Percentiles rank a stretch among this genome's conserved stretches.
phyloP scores from a whole-genome alignment of 768 basidiomycete genomes.

The Arthromyces matolae region DNA sequence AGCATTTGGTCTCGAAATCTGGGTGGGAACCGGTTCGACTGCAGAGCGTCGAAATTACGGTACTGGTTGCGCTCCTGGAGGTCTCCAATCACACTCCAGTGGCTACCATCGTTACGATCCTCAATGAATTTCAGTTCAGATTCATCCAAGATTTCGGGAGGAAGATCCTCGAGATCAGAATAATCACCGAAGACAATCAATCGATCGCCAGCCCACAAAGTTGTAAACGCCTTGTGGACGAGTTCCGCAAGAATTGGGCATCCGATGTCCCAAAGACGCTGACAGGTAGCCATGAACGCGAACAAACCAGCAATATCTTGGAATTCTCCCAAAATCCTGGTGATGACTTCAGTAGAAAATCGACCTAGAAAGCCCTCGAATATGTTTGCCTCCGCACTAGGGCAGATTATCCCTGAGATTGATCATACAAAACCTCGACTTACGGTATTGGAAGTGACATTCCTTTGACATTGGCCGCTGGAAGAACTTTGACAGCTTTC shows the following conservation, averaged over 20 bases:
- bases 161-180: slow-evolving; percentile 2
- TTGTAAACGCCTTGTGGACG: neutral
- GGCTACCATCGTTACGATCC: neutral
- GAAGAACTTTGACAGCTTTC: neutral
- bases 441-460: neutral
- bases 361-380: neutral
- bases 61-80: neutral
- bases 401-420: neutral
- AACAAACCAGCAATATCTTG: neutral
- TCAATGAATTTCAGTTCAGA: slow-evolving; percentile 1
- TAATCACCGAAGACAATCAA: slow-evolving; percentile 20
- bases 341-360: neutral
- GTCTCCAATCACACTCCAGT: neutral
- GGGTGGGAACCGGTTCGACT: no score
- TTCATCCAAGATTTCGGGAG: neutral
- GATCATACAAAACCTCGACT: neutral
- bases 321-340: neutral
- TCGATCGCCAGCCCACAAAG: slow-evolving; percentile 20
- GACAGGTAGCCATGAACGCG: slow-evolving; percentile 1
- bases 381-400: neutral
- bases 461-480: neutral
- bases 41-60: no score
- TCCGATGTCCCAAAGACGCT: slow-evolving; percentile 1
- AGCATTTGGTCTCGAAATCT: no score
- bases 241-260: neutral